Conservation (phyloP, 768 basidiomycete genomes). For the Lepiota subincarnata region DNA sequence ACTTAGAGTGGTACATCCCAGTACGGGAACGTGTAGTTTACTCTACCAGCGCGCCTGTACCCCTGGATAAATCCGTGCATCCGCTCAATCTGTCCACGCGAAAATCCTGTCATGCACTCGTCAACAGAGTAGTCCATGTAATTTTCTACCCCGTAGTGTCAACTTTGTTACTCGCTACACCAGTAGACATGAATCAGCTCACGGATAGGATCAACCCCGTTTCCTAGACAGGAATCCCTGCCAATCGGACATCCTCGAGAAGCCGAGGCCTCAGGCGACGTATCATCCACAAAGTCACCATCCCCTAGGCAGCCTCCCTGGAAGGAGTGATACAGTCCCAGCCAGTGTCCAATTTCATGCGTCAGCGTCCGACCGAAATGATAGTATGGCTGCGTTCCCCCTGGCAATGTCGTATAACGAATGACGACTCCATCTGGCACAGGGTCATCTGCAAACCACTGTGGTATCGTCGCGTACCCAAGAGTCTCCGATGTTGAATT, state of each 20-base stretch:
- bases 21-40: slow-evolving; percentile 5
- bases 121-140: slow-evolving; percentile 49
- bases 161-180: neutral
- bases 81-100: slow-evolving; percentile 38
- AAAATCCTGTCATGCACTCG: slow-evolving; percentile 41
- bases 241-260: slow-evolving; percentile 34
- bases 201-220: slow-evolving; percentile 37
- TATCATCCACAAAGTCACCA: slow-evolving; percentile 41
- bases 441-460: slow-evolving; percentile 30
- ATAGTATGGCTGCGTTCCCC: slow-evolving; percentile 36
- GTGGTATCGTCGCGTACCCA: slow-evolving; percentile 48
- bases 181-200: slow-evolving; percentile 12
- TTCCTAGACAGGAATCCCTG: slow-evolving; percentile 27
- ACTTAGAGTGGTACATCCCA: neutral
- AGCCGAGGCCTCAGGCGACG: slow-evolving; percentile 33
- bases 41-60: slow-evolving; percentile 4
- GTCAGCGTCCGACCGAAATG: slow-evolving; percentile 43
- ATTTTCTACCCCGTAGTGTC: slow-evolving; percentile 25
- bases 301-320: slow-evolving; percentile 27
- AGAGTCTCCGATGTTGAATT: slow-evolving; percentile 27
- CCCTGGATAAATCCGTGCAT: slow-evolving; percentile 20
- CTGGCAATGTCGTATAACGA: slow-evolving; percentile 32
- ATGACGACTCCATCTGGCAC: slow-evolving; percentile 43
- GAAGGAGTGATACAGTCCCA: slow-evolving; percentile 48
- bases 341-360: slow-evolving; percentile 50